A percentile compares a stretch with the other conserved stretches of the same genome.
Evolutionary conservation across 1,284 basidiomycete genomes (phyloP).

Genomic region (Bjerkandera adusta): DNA sequence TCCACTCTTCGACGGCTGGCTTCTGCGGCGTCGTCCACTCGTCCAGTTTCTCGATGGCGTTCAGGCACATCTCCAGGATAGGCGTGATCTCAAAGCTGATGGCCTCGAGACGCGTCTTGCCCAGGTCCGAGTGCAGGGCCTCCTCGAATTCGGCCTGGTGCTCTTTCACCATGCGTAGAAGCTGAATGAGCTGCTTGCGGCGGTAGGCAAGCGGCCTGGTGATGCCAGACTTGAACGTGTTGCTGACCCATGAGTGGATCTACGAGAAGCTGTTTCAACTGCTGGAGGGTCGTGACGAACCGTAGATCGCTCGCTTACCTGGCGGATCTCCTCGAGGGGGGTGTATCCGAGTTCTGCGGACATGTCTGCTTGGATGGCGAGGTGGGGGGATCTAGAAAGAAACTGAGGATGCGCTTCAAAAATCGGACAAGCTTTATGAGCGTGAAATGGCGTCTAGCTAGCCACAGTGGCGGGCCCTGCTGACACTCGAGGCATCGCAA

Average conservation of each 20-base stretch:
- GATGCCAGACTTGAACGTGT: constrained; percentile 49
- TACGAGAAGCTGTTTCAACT: too few relatives aligned
- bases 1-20: constrained; percentile 33
- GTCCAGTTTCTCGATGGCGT: constrained; percentile 46
- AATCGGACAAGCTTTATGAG: too few relatives aligned
- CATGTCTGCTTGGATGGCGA: too few relatives aligned
- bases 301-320: too few relatives aligned
- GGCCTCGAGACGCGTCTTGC: constrained; percentile 43
- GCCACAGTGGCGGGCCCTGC: too few relatives aligned
- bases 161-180: constrained; percentile 52
- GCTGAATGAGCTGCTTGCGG: constrained; percentile 59
- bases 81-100: constrained; percentile 36
- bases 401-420: too few relatives aligned
- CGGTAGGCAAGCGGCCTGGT: constrained; percentile 55
- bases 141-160: constrained; percentile 35
- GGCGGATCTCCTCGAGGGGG: too few relatives aligned
- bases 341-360: too few relatives aligned
- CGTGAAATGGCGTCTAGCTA: too few relatives aligned
- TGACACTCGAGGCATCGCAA: too few relatives aligned
- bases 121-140: constrained; percentile 51
- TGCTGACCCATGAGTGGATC: constrained; percentile 43
- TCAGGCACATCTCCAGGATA: constrained; percentile 42
- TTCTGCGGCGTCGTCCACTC: constrained; percentile 51
- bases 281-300: too few relatives aligned
- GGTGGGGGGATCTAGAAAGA: too few relatives aligned